A percentile compares a stretch with the other conserved stretches of the same genome.
Evolutionary conservation across 768 basidiomycete species (phyloP).

Genomic region (Calocybe cyanea): DNA sequence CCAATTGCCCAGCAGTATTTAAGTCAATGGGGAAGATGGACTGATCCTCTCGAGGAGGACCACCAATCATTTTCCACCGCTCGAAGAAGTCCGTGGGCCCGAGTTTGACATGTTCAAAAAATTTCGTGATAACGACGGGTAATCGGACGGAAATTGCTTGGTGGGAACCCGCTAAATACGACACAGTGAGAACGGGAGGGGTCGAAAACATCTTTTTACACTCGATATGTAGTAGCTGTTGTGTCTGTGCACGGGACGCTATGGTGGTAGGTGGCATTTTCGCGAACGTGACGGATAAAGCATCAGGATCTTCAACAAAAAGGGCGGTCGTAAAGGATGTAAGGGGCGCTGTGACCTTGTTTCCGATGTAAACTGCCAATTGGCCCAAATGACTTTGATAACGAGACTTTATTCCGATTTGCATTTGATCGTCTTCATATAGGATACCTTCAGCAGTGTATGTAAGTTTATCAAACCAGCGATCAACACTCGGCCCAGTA

Average conservation of each 20-base stretch:
- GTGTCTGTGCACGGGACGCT: conserved; percentile 79
- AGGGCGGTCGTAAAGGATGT: conserved; percentile 87
- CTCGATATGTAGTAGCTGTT: conserved; percentile 91
- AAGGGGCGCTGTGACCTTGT: conserved; percentile 88
- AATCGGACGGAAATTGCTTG: conserved; percentile 81
- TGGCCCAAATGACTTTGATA: conserved; percentile 95
- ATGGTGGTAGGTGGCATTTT: conserved; percentile 88
- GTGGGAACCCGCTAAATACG: conserved; percentile 90
- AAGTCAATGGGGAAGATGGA: conserved; percentile 77
- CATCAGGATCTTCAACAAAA: conserved; percentile 66
- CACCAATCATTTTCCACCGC: conserved; percentile 96
- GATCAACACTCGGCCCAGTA: conserved; percentile 70
- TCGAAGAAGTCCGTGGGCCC: conserved; percentile 89
- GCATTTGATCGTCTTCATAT: conserved; percentile 93
- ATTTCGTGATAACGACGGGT: conserved; percentile 86
- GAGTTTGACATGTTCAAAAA: conserved; percentile 90
- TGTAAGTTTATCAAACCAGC: conserved; percentile 84
- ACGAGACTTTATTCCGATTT: conserved; percentile 94
- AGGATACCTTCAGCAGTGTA: conserved; percentile 83
- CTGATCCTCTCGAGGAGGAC: conserved; percentile 91
- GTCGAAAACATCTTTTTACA: conserved; percentile 83
- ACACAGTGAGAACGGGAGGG: conserved; percentile 79
- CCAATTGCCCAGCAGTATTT: conserved; percentile 64
- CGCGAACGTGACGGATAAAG: conserved; percentile 79
- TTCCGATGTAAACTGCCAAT: conserved; percentile 92